phyloP scores from a whole-genome alignment of 2,329 filamentous ascomycete species.

The Ustilaginoidea virens region DNA sequence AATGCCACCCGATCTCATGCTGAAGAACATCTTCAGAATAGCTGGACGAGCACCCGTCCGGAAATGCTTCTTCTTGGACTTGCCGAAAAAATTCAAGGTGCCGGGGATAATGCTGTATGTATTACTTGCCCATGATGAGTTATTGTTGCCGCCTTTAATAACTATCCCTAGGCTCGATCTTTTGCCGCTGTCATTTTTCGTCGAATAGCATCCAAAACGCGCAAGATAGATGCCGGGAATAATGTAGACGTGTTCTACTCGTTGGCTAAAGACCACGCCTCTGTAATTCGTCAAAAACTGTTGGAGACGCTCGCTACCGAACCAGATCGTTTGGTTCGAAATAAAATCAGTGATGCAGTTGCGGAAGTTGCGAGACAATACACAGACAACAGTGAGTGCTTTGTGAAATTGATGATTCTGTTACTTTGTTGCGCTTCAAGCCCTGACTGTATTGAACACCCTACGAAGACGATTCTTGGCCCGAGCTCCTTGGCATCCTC shows the following conservation, averaged over 20 bases:
- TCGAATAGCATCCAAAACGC: constrained; percentile 77
- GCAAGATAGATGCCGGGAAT: constrained; percentile 58
- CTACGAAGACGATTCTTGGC: constrained; percentile 71
- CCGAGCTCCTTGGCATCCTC: constrained; percentile 70
- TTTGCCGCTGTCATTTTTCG: constrained; percentile 92
- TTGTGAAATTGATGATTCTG: neutral
- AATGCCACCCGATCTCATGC: constrained; percentile 74
- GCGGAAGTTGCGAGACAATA: constrained; percentile 93
- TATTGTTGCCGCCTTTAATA: too few relatives aligned
- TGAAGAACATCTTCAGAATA: constrained; percentile 78
- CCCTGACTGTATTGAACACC: too few relatives aligned
- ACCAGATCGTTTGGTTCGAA: constrained; percentile 57
- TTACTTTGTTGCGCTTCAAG: too few relatives aligned
- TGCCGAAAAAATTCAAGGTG: constrained; percentile 74
- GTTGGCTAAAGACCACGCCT: constrained; percentile 55
- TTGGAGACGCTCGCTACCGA: constrained; percentile 64
- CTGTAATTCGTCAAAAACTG: constrained; percentile 70
- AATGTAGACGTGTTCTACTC: constrained; percentile 76
- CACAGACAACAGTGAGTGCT: constrained; percentile 64
- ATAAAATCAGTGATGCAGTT: constrained; percentile 96
- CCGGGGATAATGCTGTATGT: constrained; percentile 55
- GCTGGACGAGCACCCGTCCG: constrained; percentile 71
- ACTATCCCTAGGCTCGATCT: constrained; percentile 61
- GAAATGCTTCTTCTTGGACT: constrained; percentile 88
- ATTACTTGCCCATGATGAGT: too few relatives aligned